Conservation (phyloP, 352 stramenopile genomes). For the Phytophthora citricola region DNA sequence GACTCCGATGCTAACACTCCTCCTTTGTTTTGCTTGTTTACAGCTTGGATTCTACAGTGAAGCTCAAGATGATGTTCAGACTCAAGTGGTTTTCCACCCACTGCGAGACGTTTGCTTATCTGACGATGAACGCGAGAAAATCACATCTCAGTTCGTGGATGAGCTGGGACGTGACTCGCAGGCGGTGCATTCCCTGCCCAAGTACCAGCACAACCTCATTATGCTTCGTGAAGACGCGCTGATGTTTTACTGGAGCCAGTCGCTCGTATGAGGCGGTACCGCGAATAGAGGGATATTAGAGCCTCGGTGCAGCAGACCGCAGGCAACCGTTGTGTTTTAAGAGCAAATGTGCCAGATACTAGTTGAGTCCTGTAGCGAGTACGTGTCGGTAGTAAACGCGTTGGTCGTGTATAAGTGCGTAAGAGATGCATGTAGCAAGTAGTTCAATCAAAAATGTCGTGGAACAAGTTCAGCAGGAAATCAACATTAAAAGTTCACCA, state of each 20-base stretch:
- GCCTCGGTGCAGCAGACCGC: slow-evolving; percentile 16
- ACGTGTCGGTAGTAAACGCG: slow-evolving; percentile 24
- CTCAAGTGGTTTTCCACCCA: slow-evolving; percentile 80
- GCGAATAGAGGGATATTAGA: slow-evolving; percentile 24
- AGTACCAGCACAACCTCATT: slow-evolving; percentile 87
- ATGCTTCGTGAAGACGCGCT: slow-evolving; percentile 85
- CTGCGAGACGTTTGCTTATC: slow-evolving; percentile 63
- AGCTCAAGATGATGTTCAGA: slow-evolving; percentile 71
- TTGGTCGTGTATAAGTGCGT: slow-evolving; percentile 26
- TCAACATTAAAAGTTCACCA: slow-evolving; percentile 11
- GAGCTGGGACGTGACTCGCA: slow-evolving; percentile 67
- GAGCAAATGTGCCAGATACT: slow-evolving; percentile 22
- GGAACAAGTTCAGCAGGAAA: slow-evolving; percentile 20
- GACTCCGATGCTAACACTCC: slow-evolving; percentile 16
- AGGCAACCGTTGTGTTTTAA: slow-evolving; percentile 32
- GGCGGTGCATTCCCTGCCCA: slow-evolving; percentile 79
- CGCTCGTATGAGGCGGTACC: slow-evolving; percentile 49
- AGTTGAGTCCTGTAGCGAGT: slow-evolving; percentile 17
- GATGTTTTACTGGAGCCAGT: slow-evolving; percentile 91
- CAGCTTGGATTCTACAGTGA: slow-evolving; percentile 87
- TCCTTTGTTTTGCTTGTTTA: slow-evolving; percentile 8
- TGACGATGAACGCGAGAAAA: slow-evolving; percentile 69
- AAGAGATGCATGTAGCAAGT: slow-evolving; percentile 23
- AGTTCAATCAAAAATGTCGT: slow-evolving; percentile 10
- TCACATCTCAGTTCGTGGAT: slow-evolving; percentile 68